These are phyloP conservation scores for Hypoxylon sp. DNA, from an alignment of 2,329 filamentous ascomycete species.

Conservation along the genomic window DNA sequence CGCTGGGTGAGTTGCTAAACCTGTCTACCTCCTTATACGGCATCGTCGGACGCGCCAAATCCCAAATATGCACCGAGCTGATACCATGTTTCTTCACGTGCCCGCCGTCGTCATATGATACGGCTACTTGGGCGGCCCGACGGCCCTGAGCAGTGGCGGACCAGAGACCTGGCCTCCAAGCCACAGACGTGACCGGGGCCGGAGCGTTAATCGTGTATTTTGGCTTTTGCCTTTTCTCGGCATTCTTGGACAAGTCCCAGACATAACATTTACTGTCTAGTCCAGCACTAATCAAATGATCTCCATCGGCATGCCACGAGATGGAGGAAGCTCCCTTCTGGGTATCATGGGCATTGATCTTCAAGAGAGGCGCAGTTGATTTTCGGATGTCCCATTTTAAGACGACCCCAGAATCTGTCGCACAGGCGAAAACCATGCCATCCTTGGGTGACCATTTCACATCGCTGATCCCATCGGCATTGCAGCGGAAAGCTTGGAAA, in stretches of 20 bases:
- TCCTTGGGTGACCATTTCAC: constrained; percentile 75
- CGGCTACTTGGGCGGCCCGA: constrained; percentile 71
- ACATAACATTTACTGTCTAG: constrained; percentile 72
- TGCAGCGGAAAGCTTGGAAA: constrained; percentile 62
- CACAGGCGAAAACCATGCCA: constrained; percentile 73
- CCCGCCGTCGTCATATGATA: constrained; percentile 70
- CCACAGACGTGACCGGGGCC: constrained; percentile 68
- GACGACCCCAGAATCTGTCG: constrained; percentile 71
- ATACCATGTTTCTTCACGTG: constrained; percentile 67
- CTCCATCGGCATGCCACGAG: constrained; percentile 76
- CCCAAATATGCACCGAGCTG: constrained; percentile 74
- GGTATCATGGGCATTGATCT: constrained; percentile 70
- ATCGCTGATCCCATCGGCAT: constrained; percentile 69
- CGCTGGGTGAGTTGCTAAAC: constrained; percentile 69
- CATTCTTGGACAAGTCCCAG: constrained; percentile 72
- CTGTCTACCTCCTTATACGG: constrained; percentile 74
- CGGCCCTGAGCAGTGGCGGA: constrained; percentile 72
- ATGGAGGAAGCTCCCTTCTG: constrained; percentile 68
- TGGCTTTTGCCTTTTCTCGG: constrained; percentile 73
- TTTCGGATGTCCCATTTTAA: constrained; percentile 75
- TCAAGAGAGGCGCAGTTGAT: constrained; percentile 64
- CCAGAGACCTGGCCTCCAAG: constrained; percentile 75
- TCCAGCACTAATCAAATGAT: constrained; percentile 73
- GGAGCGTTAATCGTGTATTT: constrained; percentile 72
- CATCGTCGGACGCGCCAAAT: constrained; percentile 74